A percentile compares a stretch with the other conserved stretches of the same genome.
These are phyloP conservation scores for Hexamita inflata DNA, from an alignment of 208 protist species.

Conservation along the genomic window DNA sequence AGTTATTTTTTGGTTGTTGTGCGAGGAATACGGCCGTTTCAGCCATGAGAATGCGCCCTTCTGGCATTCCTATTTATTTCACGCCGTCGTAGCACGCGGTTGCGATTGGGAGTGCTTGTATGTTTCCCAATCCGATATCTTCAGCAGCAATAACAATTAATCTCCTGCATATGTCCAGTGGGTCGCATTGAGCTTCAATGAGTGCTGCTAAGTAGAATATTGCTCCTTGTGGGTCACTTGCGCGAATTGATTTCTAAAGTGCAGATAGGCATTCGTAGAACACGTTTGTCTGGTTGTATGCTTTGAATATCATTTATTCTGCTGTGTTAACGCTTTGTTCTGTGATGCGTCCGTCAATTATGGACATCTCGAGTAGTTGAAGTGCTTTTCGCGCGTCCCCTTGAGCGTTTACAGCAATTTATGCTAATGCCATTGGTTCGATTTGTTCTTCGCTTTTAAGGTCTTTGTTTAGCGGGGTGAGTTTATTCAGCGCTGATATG, in stretches of 20 bases:
- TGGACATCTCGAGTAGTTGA: neutral
- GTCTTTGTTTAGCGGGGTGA: neutral
- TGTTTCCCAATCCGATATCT: conserved; percentile 2
- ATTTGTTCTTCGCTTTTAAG: neutral
- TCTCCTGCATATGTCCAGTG: neutral
- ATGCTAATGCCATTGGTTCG: neutral
- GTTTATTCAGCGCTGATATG: neutral
- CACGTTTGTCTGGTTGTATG: neutral
- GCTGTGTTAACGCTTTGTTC: no score
- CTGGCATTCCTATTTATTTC: neutral
- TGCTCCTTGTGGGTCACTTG: conserved; percentile 6
- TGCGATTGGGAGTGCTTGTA: neutral
- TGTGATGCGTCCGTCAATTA: neutral
- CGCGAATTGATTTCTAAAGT: conserved; percentile 5
- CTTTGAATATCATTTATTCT: neutral
- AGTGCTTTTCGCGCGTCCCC: conserved; percentile 6
- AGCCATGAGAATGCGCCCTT: neutral
- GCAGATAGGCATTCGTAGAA: neutral
- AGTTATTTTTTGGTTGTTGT: conserved; percentile 8
- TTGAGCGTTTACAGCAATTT: neutral
- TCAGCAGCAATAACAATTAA: neutral
- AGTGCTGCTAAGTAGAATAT: conserved; percentile 12
- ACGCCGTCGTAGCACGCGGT: neutral
- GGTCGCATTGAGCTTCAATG: neutral
- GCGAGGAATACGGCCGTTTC: neutral